Base-by-base conservation (phyloP, 495 filamentous ascomycete genomes). In the Coniosporium apollinis region DNA sequence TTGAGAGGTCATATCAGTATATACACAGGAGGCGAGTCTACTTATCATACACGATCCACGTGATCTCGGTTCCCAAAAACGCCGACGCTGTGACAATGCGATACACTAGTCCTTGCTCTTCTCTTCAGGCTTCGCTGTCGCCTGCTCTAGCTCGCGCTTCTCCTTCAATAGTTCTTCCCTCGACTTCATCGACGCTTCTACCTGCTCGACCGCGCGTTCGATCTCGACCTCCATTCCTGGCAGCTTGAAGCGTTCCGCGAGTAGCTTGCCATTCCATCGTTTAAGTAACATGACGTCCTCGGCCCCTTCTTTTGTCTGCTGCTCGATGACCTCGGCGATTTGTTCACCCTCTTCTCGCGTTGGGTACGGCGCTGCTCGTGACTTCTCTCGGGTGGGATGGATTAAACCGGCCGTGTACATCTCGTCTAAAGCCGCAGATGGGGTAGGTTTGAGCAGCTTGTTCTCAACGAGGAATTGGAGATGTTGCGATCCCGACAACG, bases 191-290 rank as follows among this genome's bases (percentile, higher is more conserved):
- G 28, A 66, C 38, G 66, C 69, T 48, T 84, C 70, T 1, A 94
- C 80, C 61, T 96, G 87, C 61, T 78, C 71, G 24, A 89, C 78
- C 3, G 87, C 87, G 19, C 87, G 64, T 47, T 94, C 84, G 1
- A 92, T 73, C 57, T 96, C 89, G n/a, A 80, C 57, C 33, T 77
- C 76, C 35, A 96, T 69, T 36, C 82, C 81, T 0, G 87, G 84
- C 17, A 93, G 48, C 16, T 51, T 36, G 32, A 59, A 54, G 1
- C 38, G 42, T 31, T 61, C 56, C 6, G 58, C 58, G 22, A 61
- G 56, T 20, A 61, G 43, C 43, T 59, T 59, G 5, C 56, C 58
- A 32, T 61, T 61, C 58, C 58, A 61, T 6, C 49, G 15, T 41
- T 51, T 48, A 20, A 61, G 41, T 15, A 61, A 37, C 54, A 61